Conservation (phyloP, 768 basidiomycete genomes). For the Hygrophorus russula region DNA sequence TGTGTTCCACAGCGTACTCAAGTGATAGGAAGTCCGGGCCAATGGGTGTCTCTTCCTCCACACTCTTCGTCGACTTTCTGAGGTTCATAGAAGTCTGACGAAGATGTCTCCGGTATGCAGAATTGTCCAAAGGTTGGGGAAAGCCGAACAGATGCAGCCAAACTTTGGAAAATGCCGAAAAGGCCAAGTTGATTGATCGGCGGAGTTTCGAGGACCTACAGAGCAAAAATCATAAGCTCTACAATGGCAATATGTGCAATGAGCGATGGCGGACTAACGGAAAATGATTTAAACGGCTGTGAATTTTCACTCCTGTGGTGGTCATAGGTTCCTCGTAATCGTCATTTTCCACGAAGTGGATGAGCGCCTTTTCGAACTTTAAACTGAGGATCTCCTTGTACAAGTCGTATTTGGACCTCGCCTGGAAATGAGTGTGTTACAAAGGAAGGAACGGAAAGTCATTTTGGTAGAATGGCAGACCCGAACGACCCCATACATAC, state of each 20-base stretch:
- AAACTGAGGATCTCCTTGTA: conserved; percentile 75
- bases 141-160: conserved; percentile 40
- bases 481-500: conserved; percentile 69
- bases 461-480: conserved; percentile 29
- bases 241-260: background rate
- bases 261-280: background rate
- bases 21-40: conserved; percentile 43
- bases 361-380: conserved; percentile 51
- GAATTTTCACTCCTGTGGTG: conserved; percentile 50
- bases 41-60: conserved; percentile 44
- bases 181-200: conserved; percentile 24
- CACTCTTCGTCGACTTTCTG: conserved; percentile 18
- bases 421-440: conserved; percentile 28
- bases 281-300: conserved; percentile 29
- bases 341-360: conserved; percentile 66
- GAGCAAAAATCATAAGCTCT: conserved; percentile 14
- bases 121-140: background rate
- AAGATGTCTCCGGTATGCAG: background rate
- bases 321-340: conserved; percentile 61
- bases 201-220: conserved; percentile 12
- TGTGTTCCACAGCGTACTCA: conserved; percentile 86
- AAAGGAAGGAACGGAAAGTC: background rate
- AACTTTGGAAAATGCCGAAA: conserved; percentile 30
- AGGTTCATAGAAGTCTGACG: conserved; percentile 5
- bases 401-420: conserved; percentile 69